A percentile compares a stretch with the other conserved stretches of the same genome.
phyloP scores from a whole-genome alignment of 768 basidiomycete genomes.

The Tylopilus subfusipes region DNA sequence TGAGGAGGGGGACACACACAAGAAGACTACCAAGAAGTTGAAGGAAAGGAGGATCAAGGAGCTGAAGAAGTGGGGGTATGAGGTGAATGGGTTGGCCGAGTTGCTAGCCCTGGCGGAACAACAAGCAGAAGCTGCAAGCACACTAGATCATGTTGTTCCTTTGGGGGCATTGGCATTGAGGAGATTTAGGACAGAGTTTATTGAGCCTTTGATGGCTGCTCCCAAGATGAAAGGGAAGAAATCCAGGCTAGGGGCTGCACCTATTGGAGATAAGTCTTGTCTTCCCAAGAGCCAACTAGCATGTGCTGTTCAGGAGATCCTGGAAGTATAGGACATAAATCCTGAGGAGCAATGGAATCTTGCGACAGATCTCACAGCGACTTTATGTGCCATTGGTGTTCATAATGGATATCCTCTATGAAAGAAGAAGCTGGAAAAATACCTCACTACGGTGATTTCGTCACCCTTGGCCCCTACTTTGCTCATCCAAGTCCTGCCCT shows the following conservation, averaged over 20 bases:
- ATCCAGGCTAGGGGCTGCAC: slow-evolving; percentile 48
- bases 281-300: slow-evolving; percentile 64
- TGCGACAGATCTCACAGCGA: slow-evolving; percentile 47
- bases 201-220: slow-evolving; percentile 63
- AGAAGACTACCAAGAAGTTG: slow-evolving; percentile 54
- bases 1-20: slow-evolving; percentile 52
- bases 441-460: slow-evolving; percentile 32
- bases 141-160: slow-evolving; percentile 61
- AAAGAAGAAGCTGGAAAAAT: slow-evolving; percentile 65
- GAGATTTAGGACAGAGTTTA: slow-evolving; percentile 66
- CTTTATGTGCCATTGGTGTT: slow-evolving; percentile 54
- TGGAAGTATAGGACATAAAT: slow-evolving; percentile 50
- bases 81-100: slow-evolving; percentile 47
- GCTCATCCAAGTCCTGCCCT: too few relatives aligned
- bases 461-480: too few relatives aligned
- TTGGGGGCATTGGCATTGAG: slow-evolving; percentile 63
- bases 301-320: slow-evolving; percentile 60
- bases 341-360: slow-evolving; percentile 45
- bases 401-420: slow-evolving; percentile 63
- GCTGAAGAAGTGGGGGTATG: slow-evolving; percentile 69
- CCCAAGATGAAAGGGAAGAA: slow-evolving; percentile 57
- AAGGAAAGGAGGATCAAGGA: slow-evolving; percentile 60
- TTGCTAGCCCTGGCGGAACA: slow-evolving; percentile 57
- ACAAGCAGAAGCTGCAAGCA: slow-evolving; percentile 71
- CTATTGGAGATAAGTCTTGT: slow-evolving; percentile 33